These are phyloP conservation scores for Salix brachista DNA, from an alignment of 345 rosid species.

Conservation along the genomic window DNA sequence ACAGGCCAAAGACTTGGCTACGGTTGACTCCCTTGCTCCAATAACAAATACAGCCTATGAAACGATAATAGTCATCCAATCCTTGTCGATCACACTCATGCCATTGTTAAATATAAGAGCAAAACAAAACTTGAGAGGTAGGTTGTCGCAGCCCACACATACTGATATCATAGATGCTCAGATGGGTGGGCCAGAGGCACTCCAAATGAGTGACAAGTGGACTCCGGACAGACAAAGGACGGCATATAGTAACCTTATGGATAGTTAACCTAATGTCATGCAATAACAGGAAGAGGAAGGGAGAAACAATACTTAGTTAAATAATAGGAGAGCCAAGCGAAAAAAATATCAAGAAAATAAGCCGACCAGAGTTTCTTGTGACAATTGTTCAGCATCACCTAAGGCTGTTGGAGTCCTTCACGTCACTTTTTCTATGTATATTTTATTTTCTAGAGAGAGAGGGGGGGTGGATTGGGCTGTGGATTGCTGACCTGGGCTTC, in stretches of 20 bases:
- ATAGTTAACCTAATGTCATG: constrained; percentile 19
- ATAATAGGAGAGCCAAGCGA: not conserved
- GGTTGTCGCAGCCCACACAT: constrained; percentile 19
- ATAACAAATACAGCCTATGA: not conserved
- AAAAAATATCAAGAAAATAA: not conserved
- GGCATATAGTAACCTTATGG: constrained; percentile 26
- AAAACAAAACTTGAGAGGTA: constrained; percentile 23
- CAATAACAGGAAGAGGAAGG: constrained; percentile 19
- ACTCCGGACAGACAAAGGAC: constrained; percentile 21
- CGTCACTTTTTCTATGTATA: constrained; percentile 26
- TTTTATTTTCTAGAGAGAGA: not conserved
- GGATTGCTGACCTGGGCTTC: constrained; percentile 31
- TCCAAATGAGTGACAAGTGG: constrained; percentile 33
- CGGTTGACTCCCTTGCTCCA: constrained; percentile 24
- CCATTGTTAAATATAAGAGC: constrained; percentile 10
- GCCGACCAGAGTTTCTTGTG: constrained; percentile 53
- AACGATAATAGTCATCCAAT: constrained; percentile 1
- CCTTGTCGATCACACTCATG: constrained; percentile 10
- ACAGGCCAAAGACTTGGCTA: constrained; percentile 4
- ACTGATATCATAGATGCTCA: constrained; percentile 9
- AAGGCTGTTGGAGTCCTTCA: constrained; percentile 40
- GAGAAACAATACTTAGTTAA: not conserved
- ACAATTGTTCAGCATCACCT: constrained; percentile 18
- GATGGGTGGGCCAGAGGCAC: constrained; percentile 5
- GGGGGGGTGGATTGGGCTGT: constrained; percentile 5